Conservation (phyloP, 306 rosid genomes). For the Abrus pulchellus region DNA sequence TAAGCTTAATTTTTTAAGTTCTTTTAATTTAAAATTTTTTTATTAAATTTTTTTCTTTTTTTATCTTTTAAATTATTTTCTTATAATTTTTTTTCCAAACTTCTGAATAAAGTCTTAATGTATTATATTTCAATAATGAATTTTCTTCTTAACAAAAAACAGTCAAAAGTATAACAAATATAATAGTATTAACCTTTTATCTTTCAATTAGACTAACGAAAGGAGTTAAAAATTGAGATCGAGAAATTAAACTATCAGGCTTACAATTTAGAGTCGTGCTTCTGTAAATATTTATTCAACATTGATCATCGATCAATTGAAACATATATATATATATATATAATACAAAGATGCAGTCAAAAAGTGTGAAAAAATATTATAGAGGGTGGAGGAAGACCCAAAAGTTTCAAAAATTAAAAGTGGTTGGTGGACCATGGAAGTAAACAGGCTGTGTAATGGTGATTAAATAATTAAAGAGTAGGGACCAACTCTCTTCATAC, state of each 20-base stretch:
- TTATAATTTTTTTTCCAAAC: too few species aligned
- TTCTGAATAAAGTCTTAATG: too few species aligned
- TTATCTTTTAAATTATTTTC: too few species aligned
- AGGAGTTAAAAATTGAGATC: neutral
- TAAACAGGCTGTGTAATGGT: conserved; percentile 11
- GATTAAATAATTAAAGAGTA: conserved; percentile 16
- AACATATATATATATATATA: neutral
- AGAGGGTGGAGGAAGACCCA: neutral
- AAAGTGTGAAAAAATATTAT: neutral
- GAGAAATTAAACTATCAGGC: neutral
- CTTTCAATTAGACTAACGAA: neutral
- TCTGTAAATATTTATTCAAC: neutral
- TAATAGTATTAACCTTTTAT: neutral
- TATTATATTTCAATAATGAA: too few species aligned
- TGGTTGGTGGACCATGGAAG: conserved; percentile 22
- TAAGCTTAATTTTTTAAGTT: too few species aligned
- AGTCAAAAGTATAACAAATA: neutral
- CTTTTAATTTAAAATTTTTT: too few species aligned
- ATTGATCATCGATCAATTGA: neutral
- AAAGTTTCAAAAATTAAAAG: conserved; percentile 12
- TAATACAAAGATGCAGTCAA: neutral
- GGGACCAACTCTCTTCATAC: conserved; percentile 28
- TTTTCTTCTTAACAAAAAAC: too few species aligned
- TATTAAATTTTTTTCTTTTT: too few species aligned
- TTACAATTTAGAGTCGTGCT: neutral